Evolutionary conservation across 148 eudicot genomes (phyloP).

Genomic region (Cornus controversa): DNA sequence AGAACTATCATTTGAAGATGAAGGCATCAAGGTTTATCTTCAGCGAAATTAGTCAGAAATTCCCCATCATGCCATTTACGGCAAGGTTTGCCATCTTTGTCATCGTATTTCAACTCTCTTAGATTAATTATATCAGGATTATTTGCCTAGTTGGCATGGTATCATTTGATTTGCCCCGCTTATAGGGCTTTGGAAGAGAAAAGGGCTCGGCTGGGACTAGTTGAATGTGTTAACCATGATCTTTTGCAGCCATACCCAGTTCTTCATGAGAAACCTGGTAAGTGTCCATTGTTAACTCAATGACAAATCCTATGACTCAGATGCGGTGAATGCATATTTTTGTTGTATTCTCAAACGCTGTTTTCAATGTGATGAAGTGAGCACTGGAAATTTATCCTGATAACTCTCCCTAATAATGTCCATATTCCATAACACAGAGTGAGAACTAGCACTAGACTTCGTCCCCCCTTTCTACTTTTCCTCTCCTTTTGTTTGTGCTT

Average conservation of each 20-base stretch:
- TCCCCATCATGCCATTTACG: constrained; percentile 89
- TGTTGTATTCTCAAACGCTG: background rate
- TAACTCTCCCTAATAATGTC: background rate
- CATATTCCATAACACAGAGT: background rate
- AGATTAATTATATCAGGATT: background rate
- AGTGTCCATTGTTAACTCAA: background rate
- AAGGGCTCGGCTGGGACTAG: background rate
- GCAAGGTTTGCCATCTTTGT: constrained; percentile 56
- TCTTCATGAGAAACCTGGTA: background rate
- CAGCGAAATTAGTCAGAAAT: constrained; percentile 83
- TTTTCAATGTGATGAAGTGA: background rate
- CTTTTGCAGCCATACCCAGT: background rate
- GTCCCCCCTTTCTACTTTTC: too few species aligned
- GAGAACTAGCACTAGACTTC: too few species aligned
- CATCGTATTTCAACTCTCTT: background rate
- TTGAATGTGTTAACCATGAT: background rate
- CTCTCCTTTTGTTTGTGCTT: too few species aligned
- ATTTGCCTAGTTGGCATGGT: background rate
- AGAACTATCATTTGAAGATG: constrained; percentile 80
- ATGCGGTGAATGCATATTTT: background rate
- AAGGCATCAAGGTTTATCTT: constrained; percentile 84
- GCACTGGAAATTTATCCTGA: background rate
- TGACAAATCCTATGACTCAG: background rate
- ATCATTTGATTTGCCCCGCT: background rate
- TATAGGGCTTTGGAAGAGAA: background rate